Evolutionary conservation across 495 filamentous ascomycete species (phyloP), one percentile per base, ranked within the genome.

Genomic region (Penicillium cinerascens): DNA sequence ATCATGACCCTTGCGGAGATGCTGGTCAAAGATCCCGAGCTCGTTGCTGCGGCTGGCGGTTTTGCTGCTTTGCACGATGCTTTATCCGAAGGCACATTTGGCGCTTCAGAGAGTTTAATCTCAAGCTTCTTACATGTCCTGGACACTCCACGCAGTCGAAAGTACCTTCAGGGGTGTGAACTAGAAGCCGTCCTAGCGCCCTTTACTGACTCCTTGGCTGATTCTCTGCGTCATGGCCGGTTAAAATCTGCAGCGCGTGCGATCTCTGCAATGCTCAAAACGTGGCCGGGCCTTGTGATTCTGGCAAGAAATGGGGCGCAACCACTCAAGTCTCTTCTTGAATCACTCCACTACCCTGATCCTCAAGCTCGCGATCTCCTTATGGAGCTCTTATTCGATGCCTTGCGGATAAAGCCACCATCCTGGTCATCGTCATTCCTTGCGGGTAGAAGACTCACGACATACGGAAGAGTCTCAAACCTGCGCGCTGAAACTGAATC

Each of bases 401-500:
- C 97, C 20, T 78, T 98, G 52, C 85, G 91, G 39, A 96, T 98
- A 64, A 97, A 96, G 61, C 85, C 91, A 18, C 93, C 93, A 6
- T 92, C 91, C 0, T 98, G 95, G 95, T 92, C 92, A 22, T 90
- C 90, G 1, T 95, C 91, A 17, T 98, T 96, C 63, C 80, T 98
- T 41, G 93, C 95, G 35, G 93, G 95, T 6, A 81, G 93, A 56
- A 78, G 95, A 47, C 80, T 97, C 29, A 98, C 93, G 15, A 97
- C 90, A 0, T 97, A 97, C 67, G 91, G 91, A 15, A 81, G 95
- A 59, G 91, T 97, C 27, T 81, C 90, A 8, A 96, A 92, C 58
- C 76, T 97, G n/a, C 89, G 87, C 52, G 73, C 84, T 2, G 83
- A 87, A 51, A 54, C 74, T 2, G 81, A 84, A 17, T 58, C 71